Conservation (phyloP, 257 asterid genomes). For the Solanum virginianum region DNA sequence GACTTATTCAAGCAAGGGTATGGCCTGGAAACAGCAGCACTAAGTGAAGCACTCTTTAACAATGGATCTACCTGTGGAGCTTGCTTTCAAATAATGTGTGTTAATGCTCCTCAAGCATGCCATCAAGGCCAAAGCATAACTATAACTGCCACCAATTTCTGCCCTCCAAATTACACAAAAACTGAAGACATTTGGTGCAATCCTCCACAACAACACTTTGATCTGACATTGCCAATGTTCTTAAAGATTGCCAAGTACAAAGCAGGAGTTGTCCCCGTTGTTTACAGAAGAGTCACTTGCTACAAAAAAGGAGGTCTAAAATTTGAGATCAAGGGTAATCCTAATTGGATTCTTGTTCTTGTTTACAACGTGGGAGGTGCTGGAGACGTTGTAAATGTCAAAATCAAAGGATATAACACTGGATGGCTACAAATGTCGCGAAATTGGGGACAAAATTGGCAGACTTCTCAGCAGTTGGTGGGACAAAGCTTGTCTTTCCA, state of each 20-base stretch:
- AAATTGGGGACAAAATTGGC: conserved; percentile 39
- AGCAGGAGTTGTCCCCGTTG: background rate
- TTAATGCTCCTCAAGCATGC: conserved; percentile 6
- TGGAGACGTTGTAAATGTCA: conserved; percentile 17
- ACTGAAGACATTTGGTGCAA: background rate
- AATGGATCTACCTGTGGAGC: conserved; percentile 27
- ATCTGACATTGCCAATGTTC: background rate
- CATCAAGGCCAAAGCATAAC: background rate
- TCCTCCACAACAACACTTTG: background rate
- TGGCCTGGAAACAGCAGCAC: conserved; percentile 21
- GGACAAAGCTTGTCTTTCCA: background rate
- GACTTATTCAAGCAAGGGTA: conserved; percentile 13
- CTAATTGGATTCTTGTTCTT: conserved; percentile 7
- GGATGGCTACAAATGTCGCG: conserved; percentile 16
- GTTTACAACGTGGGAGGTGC: conserved; percentile 32
- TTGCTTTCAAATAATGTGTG: conserved; percentile 29
- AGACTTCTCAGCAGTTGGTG: background rate
- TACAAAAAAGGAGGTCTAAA: conserved; percentile 3
- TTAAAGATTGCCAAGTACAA: conserved; percentile 1
- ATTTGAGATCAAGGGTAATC: conserved; percentile 25
- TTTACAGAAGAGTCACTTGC: background rate
- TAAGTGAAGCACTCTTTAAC: conserved; percentile 31
- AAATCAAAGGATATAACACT: conserved; percentile 7
- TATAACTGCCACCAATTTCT: conserved; percentile 33
- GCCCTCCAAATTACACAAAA: conserved; percentile 12